These are phyloP conservation scores for Astragalus glycyphyllos DNA, from an alignment of 306 rosid genomes.

Conservation along the genomic window DNA sequence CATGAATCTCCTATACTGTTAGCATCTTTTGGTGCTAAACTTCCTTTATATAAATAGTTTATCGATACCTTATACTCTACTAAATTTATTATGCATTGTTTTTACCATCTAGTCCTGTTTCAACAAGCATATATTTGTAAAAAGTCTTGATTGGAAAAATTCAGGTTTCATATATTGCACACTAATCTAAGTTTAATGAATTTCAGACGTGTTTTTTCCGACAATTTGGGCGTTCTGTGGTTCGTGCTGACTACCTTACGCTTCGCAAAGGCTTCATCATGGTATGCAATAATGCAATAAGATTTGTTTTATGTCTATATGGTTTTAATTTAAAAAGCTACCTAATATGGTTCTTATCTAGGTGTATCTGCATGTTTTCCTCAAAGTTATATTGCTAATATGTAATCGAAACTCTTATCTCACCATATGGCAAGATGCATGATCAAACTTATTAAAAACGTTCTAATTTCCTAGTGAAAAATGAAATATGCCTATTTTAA, in stretches of 20 bases:
- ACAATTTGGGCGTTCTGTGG: constrained; percentile 89
- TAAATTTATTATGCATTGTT: constrained; percentile 19
- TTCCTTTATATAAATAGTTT: constrained; percentile 4
- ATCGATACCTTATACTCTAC: background rate
- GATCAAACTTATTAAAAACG: constrained; percentile 11
- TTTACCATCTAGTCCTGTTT: constrained; percentile 19
- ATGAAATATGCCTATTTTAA: constrained; percentile 14
- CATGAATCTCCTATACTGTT: constrained; percentile 10
- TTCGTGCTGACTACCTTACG: constrained; percentile 85
- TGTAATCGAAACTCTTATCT: constrained; percentile 16
- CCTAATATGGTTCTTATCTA: constrained; percentile 25
- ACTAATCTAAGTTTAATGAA: constrained; percentile 37
- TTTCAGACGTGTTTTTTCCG: constrained; percentile 91
- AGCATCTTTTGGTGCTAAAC: constrained; percentile 10
- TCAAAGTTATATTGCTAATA: background rate
- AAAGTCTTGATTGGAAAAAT: constrained; percentile 20
- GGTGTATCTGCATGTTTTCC: constrained; percentile 21
- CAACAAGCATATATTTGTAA: constrained; percentile 26
- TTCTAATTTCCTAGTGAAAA: constrained; percentile 23
- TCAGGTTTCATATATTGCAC: constrained; percentile 30
- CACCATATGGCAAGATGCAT: constrained; percentile 23
- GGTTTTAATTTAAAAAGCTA: constrained; percentile 32
- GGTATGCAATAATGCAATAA: constrained; percentile 58
- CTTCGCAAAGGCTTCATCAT: constrained; percentile 92
- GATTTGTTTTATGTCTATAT: constrained; percentile 9